These are phyloP conservation scores for Auxenochlorella pyrenoidosa DNA, from an alignment of 139 green algal genomes.

Conservation along the genomic window DNA sequence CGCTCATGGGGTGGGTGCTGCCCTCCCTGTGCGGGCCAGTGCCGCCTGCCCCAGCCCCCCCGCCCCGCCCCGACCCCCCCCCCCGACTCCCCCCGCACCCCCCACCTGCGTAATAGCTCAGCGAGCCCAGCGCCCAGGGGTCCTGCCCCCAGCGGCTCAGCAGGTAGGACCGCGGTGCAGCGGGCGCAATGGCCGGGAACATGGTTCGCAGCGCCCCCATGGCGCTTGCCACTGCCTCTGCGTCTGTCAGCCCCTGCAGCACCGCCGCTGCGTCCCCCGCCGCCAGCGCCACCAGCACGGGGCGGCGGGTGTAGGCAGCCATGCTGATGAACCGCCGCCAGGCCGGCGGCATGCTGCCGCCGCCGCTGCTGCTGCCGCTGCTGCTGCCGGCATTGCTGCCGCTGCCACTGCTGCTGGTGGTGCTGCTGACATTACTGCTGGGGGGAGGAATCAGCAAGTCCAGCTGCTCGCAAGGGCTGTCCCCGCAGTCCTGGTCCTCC, in stretches of 20 bases:
- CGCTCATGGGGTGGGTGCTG: no score
- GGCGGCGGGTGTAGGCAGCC: constrained; percentile 19
- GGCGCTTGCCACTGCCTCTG: neutral
- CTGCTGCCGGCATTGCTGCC: neutral
- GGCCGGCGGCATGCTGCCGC: neutral
- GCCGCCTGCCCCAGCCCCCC: neutral
- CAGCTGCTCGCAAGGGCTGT: constrained; percentile 17
- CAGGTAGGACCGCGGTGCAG: neutral
- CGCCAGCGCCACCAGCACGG: constrained; percentile 29
- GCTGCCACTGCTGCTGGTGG: neutral
- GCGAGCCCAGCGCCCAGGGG: constrained; percentile 12
- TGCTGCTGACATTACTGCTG: neutral
- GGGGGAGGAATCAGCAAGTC: neutral
- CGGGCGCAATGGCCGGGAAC: neutral
- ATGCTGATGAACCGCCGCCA: constrained; percentile 38
- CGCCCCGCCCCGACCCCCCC: neutral
- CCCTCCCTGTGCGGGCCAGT: no score
- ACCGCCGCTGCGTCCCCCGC: neutral
- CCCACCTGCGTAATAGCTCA: constrained; percentile 28
- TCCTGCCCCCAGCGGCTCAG: constrained; percentile 38
- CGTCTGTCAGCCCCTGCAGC: constrained; percentile 13
- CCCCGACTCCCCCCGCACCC: neutral
- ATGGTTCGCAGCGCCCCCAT: constrained; percentile 17
- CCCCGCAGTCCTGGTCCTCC: neutral
- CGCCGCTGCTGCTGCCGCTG: neutral